phyloP scores from a whole-genome alignment of 352 stramenopile genomes.

The Phytophthora pluvialis region DNA sequence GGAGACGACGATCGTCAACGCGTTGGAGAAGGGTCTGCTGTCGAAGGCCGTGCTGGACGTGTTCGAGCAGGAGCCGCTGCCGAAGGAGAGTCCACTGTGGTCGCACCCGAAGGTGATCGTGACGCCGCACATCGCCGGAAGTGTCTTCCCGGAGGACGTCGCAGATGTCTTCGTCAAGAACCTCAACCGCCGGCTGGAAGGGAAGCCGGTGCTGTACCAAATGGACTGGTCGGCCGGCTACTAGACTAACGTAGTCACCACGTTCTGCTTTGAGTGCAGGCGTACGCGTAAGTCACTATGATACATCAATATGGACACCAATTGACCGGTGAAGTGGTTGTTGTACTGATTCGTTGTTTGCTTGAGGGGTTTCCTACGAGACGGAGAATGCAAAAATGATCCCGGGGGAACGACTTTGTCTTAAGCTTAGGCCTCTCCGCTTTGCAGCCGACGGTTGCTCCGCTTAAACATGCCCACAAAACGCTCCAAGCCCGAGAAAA shows the following conservation, averaged over 20 bases:
- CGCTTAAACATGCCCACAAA: conserved; percentile 17
- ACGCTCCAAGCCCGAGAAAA: conserved; percentile 1
- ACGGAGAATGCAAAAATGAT: neutral
- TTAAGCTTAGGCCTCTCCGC: neutral
- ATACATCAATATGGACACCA: too few species aligned
- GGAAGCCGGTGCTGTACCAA: conserved; percentile 43
- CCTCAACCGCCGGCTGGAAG: conserved; percentile 44
- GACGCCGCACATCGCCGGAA: conserved; percentile 83
- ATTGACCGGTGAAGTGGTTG: too few species aligned
- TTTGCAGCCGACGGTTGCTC: conserved; percentile 7
- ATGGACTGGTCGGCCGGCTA: conserved; percentile 64
- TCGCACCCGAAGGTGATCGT: conserved; percentile 65
- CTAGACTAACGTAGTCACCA: conserved; percentile 24
- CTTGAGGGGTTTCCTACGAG: neutral
- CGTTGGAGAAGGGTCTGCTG: conserved; percentile 70
- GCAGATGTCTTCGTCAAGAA: conserved; percentile 78
- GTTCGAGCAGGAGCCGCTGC: conserved; percentile 57
- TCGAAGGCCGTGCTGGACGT: conserved; percentile 67
- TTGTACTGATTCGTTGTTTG: neutral
- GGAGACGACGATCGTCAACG: conserved; percentile 61
- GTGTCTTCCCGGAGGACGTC: conserved; percentile 78
- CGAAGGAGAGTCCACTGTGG: conserved; percentile 66
- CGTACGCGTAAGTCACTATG: neutral
- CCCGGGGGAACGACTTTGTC: neutral
- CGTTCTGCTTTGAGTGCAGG: neutral